Evolutionary conservation across 148 eudicot species (phyloP), one percentile per base, ranked within the genome.

Genomic region (Vaccinium vitisidaea): DNA sequence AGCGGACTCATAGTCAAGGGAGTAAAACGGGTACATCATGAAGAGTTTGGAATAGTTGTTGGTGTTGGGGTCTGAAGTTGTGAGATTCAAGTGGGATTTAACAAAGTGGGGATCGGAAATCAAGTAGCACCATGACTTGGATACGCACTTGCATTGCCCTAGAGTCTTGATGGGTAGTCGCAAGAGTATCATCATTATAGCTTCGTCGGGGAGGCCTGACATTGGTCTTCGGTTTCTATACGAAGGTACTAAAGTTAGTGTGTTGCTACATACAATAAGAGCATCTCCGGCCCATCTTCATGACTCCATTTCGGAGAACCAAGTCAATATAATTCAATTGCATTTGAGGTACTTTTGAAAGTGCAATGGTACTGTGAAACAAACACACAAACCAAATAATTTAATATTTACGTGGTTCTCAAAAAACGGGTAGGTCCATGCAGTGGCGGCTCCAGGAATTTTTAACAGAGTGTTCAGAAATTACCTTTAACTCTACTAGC

Each of bases 1-100:
- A 3, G 74, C 8, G 78, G 78, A 75, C 49, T 75, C 78, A 19
- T 75, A 75, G 52, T 75, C 78, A 8, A 75, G 78, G n/a, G 78
- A 75, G 49, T 19, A 5, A 75, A 39, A 75, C 1, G 78, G 78
- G 74, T 69, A 27, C 39, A 27, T 69, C 74, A 69, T 25, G 36
- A 69, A 69, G 39, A 69, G 39, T 27, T 13, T 69, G 16, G 74
- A 27, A 27, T 1, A 13, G 0, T 3, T 69, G 39, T 0, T 4
- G 39, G 36, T 69, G 74, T 27, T 69, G 74, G 74, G 74, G 8
- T 69, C 39, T 27, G 74, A 25, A 69, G 3, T 74, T 8, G 77
- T 18, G 23, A 19, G 78, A 21, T 75, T 19, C 25, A 75, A 46
- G 53, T 75, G 78, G 53, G 78, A 39, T 75, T 75, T 75, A 2